Evolutionary conservation across 495 filamentous ascomycete genomes (phyloP).

Genomic region (Cairneyella variabilis): DNA sequence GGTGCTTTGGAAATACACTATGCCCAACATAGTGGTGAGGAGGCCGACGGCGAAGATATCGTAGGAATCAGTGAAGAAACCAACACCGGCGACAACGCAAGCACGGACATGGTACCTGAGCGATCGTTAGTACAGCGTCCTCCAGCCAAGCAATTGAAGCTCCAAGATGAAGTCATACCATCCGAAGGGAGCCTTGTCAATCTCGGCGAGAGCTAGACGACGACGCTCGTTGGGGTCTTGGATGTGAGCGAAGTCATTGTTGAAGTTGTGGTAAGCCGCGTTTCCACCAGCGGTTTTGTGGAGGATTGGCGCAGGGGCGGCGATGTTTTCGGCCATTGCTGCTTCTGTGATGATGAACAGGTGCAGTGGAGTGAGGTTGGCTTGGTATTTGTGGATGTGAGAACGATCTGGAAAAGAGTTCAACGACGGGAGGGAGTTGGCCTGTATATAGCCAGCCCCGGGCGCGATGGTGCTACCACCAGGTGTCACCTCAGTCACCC

Average conservation of each 20-base stretch:
- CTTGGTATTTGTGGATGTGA: too few species aligned
- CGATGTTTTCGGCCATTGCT: not conserved
- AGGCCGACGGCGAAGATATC: slow-evolving; percentile 81
- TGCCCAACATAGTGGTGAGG: slow-evolving; percentile 64
- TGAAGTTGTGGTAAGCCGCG: slow-evolving; percentile 65
- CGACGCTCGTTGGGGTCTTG: slow-evolving; percentile 71
- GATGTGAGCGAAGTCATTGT: slow-evolving; percentile 60
- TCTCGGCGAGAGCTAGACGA: slow-evolving; percentile 69
- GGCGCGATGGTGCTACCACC: not conserved
- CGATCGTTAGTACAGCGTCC: too few species aligned
- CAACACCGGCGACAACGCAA: slow-evolving; percentile 70
- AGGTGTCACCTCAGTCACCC: too few species aligned
- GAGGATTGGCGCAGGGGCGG: not conserved
- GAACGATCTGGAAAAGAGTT: not conserved
- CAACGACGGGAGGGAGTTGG: not conserved
- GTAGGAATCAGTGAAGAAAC: slow-evolving; percentile 81
- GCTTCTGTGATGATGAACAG: too few species aligned
- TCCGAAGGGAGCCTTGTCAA: slow-evolving; percentile 76
- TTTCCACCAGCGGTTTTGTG: slow-evolving; percentile 53
- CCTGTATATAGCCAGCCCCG: not conserved
- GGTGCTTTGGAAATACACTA: slow-evolving; percentile 48
- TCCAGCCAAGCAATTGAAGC: slow-evolving; percentile 11
- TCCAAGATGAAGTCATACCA: not conserved
- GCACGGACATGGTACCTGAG: slow-evolving; percentile 66
- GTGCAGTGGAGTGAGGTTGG: too few species aligned